A percentile compares a stretch with the other conserved stretches of the same genome.
These are phyloP conservation scores for Magnolia sinica DNA, from an alignment of 164 flowering plant genomes.

Conservation along the genomic window DNA sequence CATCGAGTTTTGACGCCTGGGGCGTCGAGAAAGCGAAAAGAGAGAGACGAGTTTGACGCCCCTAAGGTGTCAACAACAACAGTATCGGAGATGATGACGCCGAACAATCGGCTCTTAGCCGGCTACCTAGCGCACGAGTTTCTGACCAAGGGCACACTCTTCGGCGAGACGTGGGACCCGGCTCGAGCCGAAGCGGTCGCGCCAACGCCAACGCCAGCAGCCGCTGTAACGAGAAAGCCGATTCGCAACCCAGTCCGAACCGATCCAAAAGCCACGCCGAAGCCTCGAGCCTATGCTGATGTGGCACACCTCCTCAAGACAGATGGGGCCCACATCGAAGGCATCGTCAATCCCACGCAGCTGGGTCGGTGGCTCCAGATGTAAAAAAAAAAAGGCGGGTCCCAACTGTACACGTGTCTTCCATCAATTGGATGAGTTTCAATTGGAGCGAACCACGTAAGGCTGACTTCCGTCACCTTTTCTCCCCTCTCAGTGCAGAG, in stretches of 20 bases:
- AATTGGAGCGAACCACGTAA: background rate
- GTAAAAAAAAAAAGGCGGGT: slow-evolving; percentile 20
- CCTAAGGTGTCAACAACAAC: slow-evolving; percentile 10
- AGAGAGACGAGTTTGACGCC: slow-evolving; percentile 28
- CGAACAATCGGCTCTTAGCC: slow-evolving; percentile 57
- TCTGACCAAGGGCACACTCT: slow-evolving; percentile 55
- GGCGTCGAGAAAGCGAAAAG: slow-evolving; percentile 58
- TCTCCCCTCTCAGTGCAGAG: background rate
- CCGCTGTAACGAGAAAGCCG: background rate
- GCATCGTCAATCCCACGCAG: slow-evolving; percentile 80
- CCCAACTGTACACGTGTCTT: too few species aligned
- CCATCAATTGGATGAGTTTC: background rate
- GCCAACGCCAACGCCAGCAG: background rate
- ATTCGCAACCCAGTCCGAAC: background rate
- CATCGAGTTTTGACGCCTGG: slow-evolving; percentile 36
- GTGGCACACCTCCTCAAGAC: slow-evolving; percentile 62
- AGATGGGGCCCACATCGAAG: slow-evolving; percentile 70
- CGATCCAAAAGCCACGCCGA: background rate
- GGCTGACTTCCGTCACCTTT: background rate
- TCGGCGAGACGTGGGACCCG: slow-evolving; percentile 68
- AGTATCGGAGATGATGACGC: slow-evolving; percentile 20
- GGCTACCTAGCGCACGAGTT: slow-evolving; percentile 85
- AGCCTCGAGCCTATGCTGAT: slow-evolving; percentile 46
- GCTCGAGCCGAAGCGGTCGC: slow-evolving; percentile 27
- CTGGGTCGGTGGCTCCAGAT: slow-evolving; percentile 68